Base-by-base conservation (phyloP, 2,329 filamentous ascomycete genomes). In the Eurotiales sp. region DNA sequence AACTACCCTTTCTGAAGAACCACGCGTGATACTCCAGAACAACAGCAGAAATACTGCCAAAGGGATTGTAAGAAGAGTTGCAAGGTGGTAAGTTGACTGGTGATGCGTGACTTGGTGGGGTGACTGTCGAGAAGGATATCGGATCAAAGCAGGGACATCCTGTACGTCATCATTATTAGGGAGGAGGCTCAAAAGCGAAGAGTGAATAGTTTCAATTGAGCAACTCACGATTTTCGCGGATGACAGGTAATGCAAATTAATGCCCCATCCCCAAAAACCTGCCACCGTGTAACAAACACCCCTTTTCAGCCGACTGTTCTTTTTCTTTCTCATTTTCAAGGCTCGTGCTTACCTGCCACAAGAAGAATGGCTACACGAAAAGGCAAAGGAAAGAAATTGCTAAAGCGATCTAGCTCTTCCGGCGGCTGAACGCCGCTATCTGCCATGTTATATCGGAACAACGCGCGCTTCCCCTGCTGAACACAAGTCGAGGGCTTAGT, bases 241-340 rank as follows among this genome's bases (percentile, higher is more conserved):
- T 62, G 86, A 79, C 54, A 97, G 84, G 72, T 89, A 91, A 67
- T 96, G 90, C 36, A 97, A 82, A 74, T 96, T 97, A 61, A 87
- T 72, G 58, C 86, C 90, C 90, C 92, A 99, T 67, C 89, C 90
- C 92, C 92, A 97, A 64, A 95, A 85, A 60, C 89, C 90, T 95
- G 37, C 40, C 59, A 41, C 29, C 25, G 50, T 57, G 29, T 53
- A 60, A 54, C n/a, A n/a, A n/a, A n/a, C 45, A 19, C 15, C 19
- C 4, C 42, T 32, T 40, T 46, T 51, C 46, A 53, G 39, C 34
- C 12, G 29, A 29, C 44, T 11, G 19, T 17, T 39, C 10, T 27
- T 6, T 27, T 27, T 27, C 10, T 27, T 27, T 27, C 25, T 25
- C 42, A 36, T 34, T 37, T 27, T 12, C 39, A 36, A 15, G 36